phyloP scores from a whole-genome alignment of 148 eudicot genomes.

The Limonium bicolor region DNA sequence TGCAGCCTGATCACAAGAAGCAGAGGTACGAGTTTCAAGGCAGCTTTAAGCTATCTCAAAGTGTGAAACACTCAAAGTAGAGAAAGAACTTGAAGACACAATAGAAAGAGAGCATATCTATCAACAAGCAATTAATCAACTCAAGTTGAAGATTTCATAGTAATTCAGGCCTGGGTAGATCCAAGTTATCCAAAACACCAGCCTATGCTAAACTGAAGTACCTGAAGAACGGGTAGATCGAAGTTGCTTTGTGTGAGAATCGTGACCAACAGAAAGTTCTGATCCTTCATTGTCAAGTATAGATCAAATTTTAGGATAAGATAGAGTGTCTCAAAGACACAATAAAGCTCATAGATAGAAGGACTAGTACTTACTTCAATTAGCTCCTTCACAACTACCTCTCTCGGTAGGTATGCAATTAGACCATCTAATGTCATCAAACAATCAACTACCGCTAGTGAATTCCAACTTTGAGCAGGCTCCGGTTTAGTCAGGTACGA shows the following conservation, averaged over 20 bases:
- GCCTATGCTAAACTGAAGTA: too few relatives aligned
- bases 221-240: slow-evolving; percentile 68
- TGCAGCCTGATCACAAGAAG: slow-evolving; percentile 48
- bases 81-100: too few relatives aligned
- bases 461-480: slow-evolving; percentile 80
- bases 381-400: slow-evolving; percentile 67
- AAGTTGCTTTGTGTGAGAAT: slow-evolving; percentile 53
- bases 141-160: slow-evolving; percentile 2
- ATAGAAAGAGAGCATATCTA: too few relatives aligned
- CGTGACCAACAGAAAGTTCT: slow-evolving; percentile 45
- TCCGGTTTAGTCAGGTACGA: slow-evolving; percentile 58
- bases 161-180: too few relatives aligned
- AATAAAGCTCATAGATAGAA: slow-evolving; percentile 3
- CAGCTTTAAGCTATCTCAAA: too few relatives aligned
- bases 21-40: slow-evolving; percentile 1
- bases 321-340: background rate
- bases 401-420: slow-evolving; percentile 37
- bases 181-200: too few relatives aligned
- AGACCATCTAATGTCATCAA: slow-evolving; percentile 57
- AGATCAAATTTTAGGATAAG: slow-evolving; percentile 4
- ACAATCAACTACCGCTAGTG: slow-evolving; percentile 72
- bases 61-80: too few relatives aligned
- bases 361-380: slow-evolving; percentile 46
- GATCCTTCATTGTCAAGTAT: slow-evolving; percentile 37
- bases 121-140: too few relatives aligned